These are phyloP conservation scores for Alternaria hordeiaustralica DNA, from an alignment of 2,329 filamentous ascomycete species.

Conservation along the genomic window DNA sequence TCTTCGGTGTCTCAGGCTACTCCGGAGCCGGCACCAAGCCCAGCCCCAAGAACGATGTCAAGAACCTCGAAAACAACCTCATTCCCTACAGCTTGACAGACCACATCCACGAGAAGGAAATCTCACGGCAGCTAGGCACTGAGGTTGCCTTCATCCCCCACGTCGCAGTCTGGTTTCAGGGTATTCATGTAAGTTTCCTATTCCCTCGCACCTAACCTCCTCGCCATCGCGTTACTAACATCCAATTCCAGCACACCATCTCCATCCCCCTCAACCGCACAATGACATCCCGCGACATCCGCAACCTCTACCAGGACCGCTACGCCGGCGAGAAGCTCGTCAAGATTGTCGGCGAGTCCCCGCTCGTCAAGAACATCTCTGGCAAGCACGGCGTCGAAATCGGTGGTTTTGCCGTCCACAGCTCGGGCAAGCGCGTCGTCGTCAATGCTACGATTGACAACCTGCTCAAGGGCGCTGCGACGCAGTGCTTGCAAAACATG, in stretches of 20 bases:
- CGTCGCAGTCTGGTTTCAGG: slow-evolving; percentile 96
- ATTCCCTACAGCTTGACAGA: slow-evolving; percentile 91
- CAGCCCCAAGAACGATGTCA: slow-evolving; percentile 89
- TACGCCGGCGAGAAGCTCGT: slow-evolving; percentile 96
- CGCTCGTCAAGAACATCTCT: slow-evolving; percentile 82
- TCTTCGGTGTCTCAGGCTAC: slow-evolving; percentile 93
- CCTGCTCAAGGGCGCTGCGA: slow-evolving; percentile 88
- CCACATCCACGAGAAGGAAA: slow-evolving; percentile 94
- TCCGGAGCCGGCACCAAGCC: slow-evolving; percentile 95
- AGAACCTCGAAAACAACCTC: slow-evolving; percentile 82
- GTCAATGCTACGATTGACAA: slow-evolving; percentile 95
- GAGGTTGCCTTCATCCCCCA: slow-evolving; percentile 88
- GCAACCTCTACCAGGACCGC: slow-evolving; percentile 92
- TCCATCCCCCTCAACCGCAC: slow-evolving; percentile 83
- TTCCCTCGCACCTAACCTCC: no score
- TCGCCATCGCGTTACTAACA: no score
- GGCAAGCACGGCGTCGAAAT: slow-evolving; percentile 91
- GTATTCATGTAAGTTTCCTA: slow-evolving; percentile 75
- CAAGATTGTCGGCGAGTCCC: slow-evolving; percentile 87
- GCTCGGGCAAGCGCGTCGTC: slow-evolving; percentile 87
- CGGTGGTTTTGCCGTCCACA: slow-evolving; percentile 93
- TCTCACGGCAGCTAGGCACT: slow-evolving; percentile 76
- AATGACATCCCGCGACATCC: slow-evolving; percentile 90
- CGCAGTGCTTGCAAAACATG: slow-evolving; percentile 95
- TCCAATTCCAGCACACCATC: slow-evolving; percentile 71